These are phyloP conservation scores for Osmanthus fragrans DNA, from an alignment of 257 asterid genomes.

Conservation along the genomic window DNA sequence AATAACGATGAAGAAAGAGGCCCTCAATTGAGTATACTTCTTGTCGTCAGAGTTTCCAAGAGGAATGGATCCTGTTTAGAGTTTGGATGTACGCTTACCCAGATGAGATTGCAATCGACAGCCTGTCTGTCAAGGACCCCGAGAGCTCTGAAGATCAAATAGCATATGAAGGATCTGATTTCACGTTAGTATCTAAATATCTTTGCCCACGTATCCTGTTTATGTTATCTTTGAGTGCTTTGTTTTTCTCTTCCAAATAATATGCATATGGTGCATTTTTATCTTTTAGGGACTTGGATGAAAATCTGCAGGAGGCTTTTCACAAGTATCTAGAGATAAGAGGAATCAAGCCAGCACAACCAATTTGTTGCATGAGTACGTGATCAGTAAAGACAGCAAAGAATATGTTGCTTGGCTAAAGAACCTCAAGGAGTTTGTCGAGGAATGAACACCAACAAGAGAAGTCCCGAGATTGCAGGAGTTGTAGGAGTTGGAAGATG, in stretches of 20 bases:
- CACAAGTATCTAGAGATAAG: conserved; percentile 84
- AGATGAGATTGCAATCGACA: conserved; percentile 67
- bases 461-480: background rate
- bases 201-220: background rate
- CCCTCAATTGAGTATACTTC: conserved; percentile 45
- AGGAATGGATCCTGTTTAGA: conserved; percentile 54
- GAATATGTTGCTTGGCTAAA: conserved; percentile 73
- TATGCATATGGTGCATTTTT: background rate
- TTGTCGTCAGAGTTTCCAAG: conserved; percentile 74
- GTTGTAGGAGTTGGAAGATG: conserved; percentile 31
- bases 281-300: conserved; percentile 79
- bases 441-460: conserved; percentile 34
- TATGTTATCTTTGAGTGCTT: background rate
- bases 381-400: conserved; percentile 70
- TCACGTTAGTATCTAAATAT: conserved; percentile 44
- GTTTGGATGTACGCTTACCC: conserved; percentile 72
- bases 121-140: conserved; percentile 59
- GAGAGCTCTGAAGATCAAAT: conserved; percentile 56
- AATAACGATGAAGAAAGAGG: conserved; percentile 38
- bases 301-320: conserved; percentile 90
- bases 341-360: conserved; percentile 76
- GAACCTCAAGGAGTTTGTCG: conserved; percentile 65
- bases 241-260: background rate
- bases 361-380: conserved; percentile 75
- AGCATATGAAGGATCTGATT: conserved; percentile 88